Evolutionary conservation across 1,284 basidiomycete species (phyloP).

Genomic region (Cutaneotrichosporon dermatis): DNA sequence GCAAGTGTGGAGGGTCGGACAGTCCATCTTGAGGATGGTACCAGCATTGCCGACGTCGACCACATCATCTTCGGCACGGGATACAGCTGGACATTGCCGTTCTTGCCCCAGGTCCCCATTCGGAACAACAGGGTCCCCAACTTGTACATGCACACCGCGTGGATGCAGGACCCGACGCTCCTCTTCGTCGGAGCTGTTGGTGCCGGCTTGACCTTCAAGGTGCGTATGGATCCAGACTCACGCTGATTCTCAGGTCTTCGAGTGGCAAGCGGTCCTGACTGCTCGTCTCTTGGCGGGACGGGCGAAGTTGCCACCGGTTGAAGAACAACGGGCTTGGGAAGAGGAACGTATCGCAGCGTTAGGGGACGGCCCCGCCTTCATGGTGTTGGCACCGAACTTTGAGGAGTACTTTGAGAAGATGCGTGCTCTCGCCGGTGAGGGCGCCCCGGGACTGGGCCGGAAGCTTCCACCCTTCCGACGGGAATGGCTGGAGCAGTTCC

Average conservation of each 20-base stretch:
- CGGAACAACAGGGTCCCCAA: constrained; percentile 52
- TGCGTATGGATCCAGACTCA: constrained; percentile 1
- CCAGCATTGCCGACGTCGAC: constrained; percentile 7
- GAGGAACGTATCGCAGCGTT: background rate
- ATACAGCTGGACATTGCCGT: constrained; percentile 12
- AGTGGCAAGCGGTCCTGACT: constrained; percentile 35
- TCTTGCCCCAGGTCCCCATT: constrained; percentile 35
- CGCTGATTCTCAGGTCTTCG: constrained; percentile 15
- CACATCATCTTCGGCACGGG: constrained; percentile 17
- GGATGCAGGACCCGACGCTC: constrained; percentile 54
- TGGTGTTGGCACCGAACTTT: constrained; percentile 5
- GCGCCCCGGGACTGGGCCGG: constrained; percentile 1
- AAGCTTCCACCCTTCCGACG: constrained; percentile 6
- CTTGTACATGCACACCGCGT: constrained; percentile 53
- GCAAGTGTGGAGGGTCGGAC: constrained; percentile 6
- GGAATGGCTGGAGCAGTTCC: constrained; percentile 10
- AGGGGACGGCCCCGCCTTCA: constrained; percentile 9
- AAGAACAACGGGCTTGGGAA: constrained; percentile 9
- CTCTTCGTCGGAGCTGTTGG: constrained; percentile 45
- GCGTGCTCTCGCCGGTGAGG: constrained; percentile 2
- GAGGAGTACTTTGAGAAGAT: constrained; percentile 14
- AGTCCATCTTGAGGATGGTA: constrained; percentile 7
- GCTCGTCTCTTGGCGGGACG: constrained; percentile 28
- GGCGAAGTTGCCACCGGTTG: constrained; percentile 25
- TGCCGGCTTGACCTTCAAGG: constrained; percentile 35